phyloP scores from a whole-genome alignment of 1,284 basidiomycete species.

The Cutaneotrichosporon cyanovorans region DNA sequence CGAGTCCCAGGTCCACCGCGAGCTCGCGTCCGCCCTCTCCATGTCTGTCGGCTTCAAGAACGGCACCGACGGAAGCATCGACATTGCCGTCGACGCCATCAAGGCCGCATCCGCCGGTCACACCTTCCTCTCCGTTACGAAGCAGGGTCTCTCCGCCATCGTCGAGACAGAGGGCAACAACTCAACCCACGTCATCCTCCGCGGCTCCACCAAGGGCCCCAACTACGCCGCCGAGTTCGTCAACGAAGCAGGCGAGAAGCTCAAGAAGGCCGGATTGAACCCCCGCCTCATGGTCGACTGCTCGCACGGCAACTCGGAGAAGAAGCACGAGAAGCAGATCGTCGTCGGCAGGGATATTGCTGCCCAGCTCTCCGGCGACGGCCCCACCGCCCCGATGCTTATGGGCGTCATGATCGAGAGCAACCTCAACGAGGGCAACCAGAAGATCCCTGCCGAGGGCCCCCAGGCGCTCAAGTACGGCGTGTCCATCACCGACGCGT shows the following conservation, averaged over 20 bases:
- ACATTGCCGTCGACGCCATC: slow-evolving; percentile 84
- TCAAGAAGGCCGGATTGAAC: slow-evolving; percentile 69
- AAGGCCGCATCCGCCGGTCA: slow-evolving; percentile 76
- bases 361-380: slow-evolving; percentile 58
- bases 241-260: slow-evolving; percentile 64
- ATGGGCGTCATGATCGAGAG: slow-evolving; percentile 98
- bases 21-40: slow-evolving; percentile 79
- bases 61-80: slow-evolving; percentile 55
- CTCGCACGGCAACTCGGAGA: slow-evolving; percentile 64
- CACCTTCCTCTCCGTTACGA: slow-evolving; percentile 87
- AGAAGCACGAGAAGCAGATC: slow-evolving; percentile 55
- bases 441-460: slow-evolving; percentile 73
- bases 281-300: slow-evolving; percentile 90
- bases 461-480: slow-evolving; percentile 75
- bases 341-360: slow-evolving; percentile 52
- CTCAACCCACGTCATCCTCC: slow-evolving; percentile 64
- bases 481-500: slow-evolving; percentile 57
- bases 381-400: slow-evolving; percentile 65
- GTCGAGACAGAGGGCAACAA: slow-evolving; percentile 65
- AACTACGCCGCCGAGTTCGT: slow-evolving; percentile 76
- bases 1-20: slow-evolving; percentile 85
- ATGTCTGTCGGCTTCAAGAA: slow-evolving; percentile 74
- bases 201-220: slow-evolving; percentile 76
- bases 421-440: slow-evolving; percentile 72
- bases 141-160: slow-evolving; percentile 83